Percentiles rank a stretch among this genome's conserved stretches.
Evolutionary conservation across 495 filamentous ascomycete species (phyloP).

Genomic region (Annulohypoxylon bovei): DNA sequence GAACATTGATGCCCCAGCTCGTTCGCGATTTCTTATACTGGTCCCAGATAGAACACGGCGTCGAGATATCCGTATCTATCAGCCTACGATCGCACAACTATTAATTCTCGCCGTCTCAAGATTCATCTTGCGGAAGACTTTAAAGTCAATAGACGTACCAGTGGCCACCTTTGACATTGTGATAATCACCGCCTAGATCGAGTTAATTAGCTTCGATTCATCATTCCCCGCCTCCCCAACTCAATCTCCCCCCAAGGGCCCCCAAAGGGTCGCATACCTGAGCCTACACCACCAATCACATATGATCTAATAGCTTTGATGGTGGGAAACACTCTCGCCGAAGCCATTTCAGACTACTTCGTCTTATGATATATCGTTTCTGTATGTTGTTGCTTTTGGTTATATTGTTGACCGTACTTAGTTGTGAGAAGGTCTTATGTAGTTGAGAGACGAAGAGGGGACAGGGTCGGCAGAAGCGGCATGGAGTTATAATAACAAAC

Average conservation of each 20-base stretch:
- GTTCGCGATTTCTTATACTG: conserved; percentile 87
- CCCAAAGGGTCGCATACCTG: conserved; percentile 55
- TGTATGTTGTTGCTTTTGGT: not conserved
- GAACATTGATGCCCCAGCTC: conserved; percentile 94
- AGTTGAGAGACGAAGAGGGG: not conserved
- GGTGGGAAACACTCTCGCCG: conserved; percentile 66
- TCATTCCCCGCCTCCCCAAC: conserved; percentile 14
- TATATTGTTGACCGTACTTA: not conserved
- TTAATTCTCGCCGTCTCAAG: conserved; percentile 9
- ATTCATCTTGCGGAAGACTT: not conserved
- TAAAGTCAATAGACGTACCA: conserved; percentile 60
- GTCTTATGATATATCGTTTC: conserved; percentile 4
- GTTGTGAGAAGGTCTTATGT: not conserved
- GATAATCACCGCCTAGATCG: conserved; percentile 78
- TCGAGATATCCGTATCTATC: conserved; percentile 89
- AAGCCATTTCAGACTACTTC: conserved; percentile 50
- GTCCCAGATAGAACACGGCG: conserved; percentile 88
- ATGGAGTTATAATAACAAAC: conserved; percentile 9
- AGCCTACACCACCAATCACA: conserved; percentile 85
- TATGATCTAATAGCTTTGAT: conserved; percentile 86
- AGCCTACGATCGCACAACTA: conserved; percentile 59
- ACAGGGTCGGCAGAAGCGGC: not conserved
- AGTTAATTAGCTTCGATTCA: conserved; percentile 18
- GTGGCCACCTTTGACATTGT: conserved; percentile 93
- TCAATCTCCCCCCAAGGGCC: not conserved